Conservation (phyloP, 2,329 filamentous ascomycete genomes). For the Diaporthe humulicola region DNA sequence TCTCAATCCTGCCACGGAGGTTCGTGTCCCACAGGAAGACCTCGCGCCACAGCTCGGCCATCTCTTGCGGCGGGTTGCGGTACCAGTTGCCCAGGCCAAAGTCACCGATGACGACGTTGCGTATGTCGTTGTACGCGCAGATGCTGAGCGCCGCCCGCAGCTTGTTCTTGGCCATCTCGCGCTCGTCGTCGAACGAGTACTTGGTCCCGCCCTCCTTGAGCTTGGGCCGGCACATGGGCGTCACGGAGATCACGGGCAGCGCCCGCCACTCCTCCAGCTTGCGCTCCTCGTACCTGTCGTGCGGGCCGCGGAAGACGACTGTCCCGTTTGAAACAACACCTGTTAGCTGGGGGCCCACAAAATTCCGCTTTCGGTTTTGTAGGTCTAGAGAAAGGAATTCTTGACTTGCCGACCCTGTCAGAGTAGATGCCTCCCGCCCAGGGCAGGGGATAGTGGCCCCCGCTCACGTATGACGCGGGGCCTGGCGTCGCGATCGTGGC, state of each 20-base stretch:
- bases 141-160: conserved; percentile 79
- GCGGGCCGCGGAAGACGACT: conserved; percentile 80
- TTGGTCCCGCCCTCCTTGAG: conserved; percentile 75
- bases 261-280: conserved; percentile 65
- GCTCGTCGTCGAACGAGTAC: conserved; percentile 80
- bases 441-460: conserved; percentile 78
- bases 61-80: conserved; percentile 74
- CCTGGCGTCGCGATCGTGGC: conserved; percentile 75
- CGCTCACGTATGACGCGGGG: conserved; percentile 55
- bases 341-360: not conserved
- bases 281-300: conserved; percentile 73
- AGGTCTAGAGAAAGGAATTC: not conserved
- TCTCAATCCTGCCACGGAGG: conserved; percentile 71
- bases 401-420: conserved; percentile 70
- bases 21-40: conserved; percentile 73
- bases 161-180: conserved; percentile 79
- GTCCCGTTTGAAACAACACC: not conserved
- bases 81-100: conserved; percentile 75
- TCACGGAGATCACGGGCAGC: conserved; percentile 80
- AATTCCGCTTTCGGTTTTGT: not conserved
- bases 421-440: conserved; percentile 79
- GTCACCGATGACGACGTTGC: conserved; percentile 71
- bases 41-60: conserved; percentile 76
- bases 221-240: conserved; percentile 80
- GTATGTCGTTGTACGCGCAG: conserved; percentile 71